Evolutionary conservation across 2,329 filamentous ascomycete species (phyloP).

Genomic region (Diaporthe nobilis): DNA sequence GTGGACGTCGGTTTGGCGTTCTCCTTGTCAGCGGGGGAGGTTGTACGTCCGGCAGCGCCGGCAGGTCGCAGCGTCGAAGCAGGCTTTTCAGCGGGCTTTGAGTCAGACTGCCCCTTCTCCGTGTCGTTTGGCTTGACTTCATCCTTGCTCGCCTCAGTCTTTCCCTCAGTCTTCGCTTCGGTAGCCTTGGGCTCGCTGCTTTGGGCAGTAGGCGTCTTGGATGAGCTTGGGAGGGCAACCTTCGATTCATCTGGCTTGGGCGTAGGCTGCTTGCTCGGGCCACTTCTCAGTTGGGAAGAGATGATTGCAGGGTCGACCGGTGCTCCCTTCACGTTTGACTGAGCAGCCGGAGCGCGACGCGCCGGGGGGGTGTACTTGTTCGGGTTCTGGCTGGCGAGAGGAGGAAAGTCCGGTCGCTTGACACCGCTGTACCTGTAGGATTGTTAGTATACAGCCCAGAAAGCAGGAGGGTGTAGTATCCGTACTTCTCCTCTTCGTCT

Average conservation of each 20-base stretch:
- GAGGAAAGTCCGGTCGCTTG: slow-evolving; percentile 77
- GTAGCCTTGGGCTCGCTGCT: slow-evolving; percentile 51
- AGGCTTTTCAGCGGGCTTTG: slow-evolving; percentile 44
- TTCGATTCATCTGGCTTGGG: slow-evolving; percentile 56
- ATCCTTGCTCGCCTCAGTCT: slow-evolving; percentile 47
- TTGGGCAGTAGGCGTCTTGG: slow-evolving; percentile 46
- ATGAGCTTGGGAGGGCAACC: slow-evolving; percentile 40
- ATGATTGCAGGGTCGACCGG: slow-evolving; percentile 93
- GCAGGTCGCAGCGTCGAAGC: slow-evolving; percentile 48
- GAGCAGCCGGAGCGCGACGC: slow-evolving; percentile 81
- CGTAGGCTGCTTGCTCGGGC: slow-evolving; percentile 57
- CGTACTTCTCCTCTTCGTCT: slow-evolving; percentile 94
- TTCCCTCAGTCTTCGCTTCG: slow-evolving; percentile 44
- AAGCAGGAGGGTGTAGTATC: slow-evolving; percentile 36
- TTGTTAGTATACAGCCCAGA: slow-evolving; percentile 43
- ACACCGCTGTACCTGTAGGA: slow-evolving; percentile 89
- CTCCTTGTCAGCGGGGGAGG: slow-evolving; percentile 57
- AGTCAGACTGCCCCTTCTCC: slow-evolving; percentile 46
- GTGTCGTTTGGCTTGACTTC: slow-evolving; percentile 50
- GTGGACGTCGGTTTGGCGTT: slow-evolving; percentile 65
- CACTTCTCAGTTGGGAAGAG: slow-evolving; percentile 79
- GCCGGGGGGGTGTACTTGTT: slow-evolving; percentile 93
- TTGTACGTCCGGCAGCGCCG: slow-evolving; percentile 55
- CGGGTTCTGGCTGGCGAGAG: slow-evolving; percentile 67
- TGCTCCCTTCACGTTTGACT: slow-evolving; percentile 81